Conservation (phyloP, 352 stramenopile species). For the Pythium biforme region DNA sequence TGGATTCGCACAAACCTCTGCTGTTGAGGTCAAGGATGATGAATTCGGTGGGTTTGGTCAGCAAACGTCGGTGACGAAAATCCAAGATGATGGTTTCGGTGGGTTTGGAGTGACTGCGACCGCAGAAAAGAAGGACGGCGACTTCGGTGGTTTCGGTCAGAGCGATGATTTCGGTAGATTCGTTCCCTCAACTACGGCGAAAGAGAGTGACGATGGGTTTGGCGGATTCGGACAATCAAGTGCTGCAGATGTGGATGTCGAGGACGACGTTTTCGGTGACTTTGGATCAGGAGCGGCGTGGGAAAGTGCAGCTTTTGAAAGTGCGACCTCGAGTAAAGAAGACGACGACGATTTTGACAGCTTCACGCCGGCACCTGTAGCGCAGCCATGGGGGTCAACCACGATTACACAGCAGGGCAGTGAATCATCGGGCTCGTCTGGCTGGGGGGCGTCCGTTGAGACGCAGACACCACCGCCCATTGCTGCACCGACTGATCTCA, state of each 20-base stretch:
- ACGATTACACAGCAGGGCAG: neutral
- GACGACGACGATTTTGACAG: constrained; percentile 41
- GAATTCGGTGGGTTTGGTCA: neutral
- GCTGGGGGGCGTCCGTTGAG: neutral
- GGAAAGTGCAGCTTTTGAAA: neutral
- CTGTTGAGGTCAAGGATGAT: neutral
- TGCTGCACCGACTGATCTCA: constrained; percentile 8
- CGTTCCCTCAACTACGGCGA: neutral
- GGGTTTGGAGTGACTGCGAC: constrained; percentile 30
- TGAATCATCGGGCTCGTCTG: neutral
- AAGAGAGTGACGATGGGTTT: constrained; percentile 33
- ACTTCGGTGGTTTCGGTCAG: constrained; percentile 16
- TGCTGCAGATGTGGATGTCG: neutral
- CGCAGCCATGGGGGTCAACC: constrained; percentile 15
- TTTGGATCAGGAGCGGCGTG: constrained; percentile 27
- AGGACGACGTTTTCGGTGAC: constrained; percentile 39
- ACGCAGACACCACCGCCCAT: neutral
- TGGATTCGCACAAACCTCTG: neutral
- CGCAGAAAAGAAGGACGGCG: constrained; percentile 22
- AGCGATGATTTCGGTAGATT: constrained; percentile 43
- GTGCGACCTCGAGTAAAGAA: neutral
- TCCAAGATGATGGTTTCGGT: constrained; percentile 21
- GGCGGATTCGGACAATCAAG: constrained; percentile 30
- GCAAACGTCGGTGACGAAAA: neutral
- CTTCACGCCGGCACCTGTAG: constrained; percentile 25